phyloP scores from a whole-genome alignment of 2,329 filamentous ascomycete species.

The Ophiostoma pallidulum region DNA sequence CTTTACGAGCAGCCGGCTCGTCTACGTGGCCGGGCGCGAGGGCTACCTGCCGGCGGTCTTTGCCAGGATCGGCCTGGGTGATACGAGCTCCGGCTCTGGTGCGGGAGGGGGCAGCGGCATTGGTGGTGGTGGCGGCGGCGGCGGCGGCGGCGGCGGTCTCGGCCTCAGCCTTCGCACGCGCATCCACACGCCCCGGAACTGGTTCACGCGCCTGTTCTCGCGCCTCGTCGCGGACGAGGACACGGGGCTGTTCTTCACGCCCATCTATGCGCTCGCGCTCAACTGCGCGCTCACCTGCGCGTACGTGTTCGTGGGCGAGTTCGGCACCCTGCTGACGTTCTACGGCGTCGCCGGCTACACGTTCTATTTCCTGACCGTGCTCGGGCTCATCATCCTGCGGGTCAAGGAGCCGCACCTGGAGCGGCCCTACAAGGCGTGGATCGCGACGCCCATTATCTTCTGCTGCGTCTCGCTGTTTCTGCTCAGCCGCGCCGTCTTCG shows the following conservation, averaged over 20 bases:
- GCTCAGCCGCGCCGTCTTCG: constrained; percentile 78
- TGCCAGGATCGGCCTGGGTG: constrained; percentile 69
- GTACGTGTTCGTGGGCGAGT: constrained; percentile 83
- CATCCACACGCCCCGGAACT: constrained; percentile 35
- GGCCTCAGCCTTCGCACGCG: constrained; percentile 5
- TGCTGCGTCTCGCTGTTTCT: constrained; percentile 95
- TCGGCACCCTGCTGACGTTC: constrained; percentile 85
- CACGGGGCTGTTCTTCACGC: constrained; percentile 79
- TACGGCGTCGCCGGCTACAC: constrained; percentile 96
- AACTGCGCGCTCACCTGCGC: constrained; percentile 64
- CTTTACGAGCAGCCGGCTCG: constrained; percentile 83
- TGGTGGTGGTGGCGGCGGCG: not conserved
- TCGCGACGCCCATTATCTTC: constrained; percentile 92
- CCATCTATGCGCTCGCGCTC: constrained; percentile 81
- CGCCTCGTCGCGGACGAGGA: constrained; percentile 65
- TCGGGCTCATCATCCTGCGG: constrained; percentile 83
- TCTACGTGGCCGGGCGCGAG: constrained; percentile 92
- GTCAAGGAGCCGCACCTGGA: constrained; percentile 82
- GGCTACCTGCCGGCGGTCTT: constrained; percentile 82
- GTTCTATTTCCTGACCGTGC: constrained; percentile 92
- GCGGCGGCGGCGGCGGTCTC: not conserved
- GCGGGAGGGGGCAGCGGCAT: constrained; percentile 15
- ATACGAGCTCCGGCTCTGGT: too few species aligned
- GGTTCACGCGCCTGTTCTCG: constrained; percentile 49
- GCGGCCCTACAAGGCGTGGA: constrained; percentile 91